Evolutionary conservation across 2,329 filamentous ascomycete genomes (phyloP).

Genomic region (Clarireedia sp.): DNA sequence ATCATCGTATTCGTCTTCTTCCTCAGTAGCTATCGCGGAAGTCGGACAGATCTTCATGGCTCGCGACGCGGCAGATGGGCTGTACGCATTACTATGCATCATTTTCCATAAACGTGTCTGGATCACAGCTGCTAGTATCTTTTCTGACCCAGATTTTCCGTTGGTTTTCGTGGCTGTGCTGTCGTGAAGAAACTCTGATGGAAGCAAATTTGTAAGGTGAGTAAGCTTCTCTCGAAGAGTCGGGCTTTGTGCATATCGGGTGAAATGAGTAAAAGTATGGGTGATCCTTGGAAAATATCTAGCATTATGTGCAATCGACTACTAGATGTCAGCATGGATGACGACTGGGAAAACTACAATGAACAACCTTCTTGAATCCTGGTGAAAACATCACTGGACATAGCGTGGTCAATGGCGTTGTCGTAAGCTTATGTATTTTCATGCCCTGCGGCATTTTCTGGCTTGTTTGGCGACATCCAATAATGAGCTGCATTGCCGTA

Average conservation of each 20-base stretch:
- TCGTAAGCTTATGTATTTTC: slow-evolving; percentile 10
- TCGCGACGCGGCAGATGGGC: slow-evolving; percentile 11
- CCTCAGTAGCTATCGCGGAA: background rate
- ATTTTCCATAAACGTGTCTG: slow-evolving; percentile 21
- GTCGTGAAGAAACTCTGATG: background rate
- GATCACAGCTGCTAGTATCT: slow-evolving; percentile 14
- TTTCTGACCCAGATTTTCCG: slow-evolving; percentile 3
- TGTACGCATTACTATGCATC: slow-evolving; percentile 21
- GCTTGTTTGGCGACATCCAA: slow-evolving; percentile 7
- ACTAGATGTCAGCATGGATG: background rate
- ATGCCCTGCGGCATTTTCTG: slow-evolving; percentile 6
- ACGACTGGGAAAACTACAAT: background rate
- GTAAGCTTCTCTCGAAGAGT: slow-evolving; percentile 4
- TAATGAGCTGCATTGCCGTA: slow-evolving; percentile 11
- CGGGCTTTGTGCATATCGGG: slow-evolving; percentile 6
- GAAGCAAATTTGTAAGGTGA: background rate
- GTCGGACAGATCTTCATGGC: background rate
- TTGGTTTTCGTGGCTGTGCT: background rate
- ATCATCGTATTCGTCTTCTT: background rate
- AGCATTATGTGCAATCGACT: slow-evolving; percentile 8
- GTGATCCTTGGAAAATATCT: slow-evolving; percentile 5
- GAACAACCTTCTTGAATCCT: slow-evolving; percentile 22
- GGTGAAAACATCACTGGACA: slow-evolving; percentile 23
- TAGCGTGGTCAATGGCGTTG: slow-evolving; percentile 7
- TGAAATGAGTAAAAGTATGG: slow-evolving; percentile 4